phyloP scores from a whole-genome alignment of 2,329 filamentous ascomycete species.

The Ambrosiella xylebori region DNA sequence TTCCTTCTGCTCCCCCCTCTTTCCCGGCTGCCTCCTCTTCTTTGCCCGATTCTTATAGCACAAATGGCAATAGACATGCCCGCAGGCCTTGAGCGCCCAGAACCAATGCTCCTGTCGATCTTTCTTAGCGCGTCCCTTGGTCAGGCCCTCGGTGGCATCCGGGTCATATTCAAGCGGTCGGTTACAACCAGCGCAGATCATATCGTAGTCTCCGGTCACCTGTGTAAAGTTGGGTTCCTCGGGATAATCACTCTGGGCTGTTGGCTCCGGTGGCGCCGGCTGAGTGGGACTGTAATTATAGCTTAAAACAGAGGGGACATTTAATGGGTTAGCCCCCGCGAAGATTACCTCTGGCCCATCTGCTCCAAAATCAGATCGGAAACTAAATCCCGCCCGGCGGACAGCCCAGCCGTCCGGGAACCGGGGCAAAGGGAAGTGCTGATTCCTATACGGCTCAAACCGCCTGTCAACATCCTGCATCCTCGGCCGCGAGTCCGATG shows the following conservation, averaged over 20 bases:
- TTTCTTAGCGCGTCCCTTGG: conserved; percentile 26
- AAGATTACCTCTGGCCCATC: too few species aligned
- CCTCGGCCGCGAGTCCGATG: too few species aligned
- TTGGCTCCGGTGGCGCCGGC: too few species aligned
- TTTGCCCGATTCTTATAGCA: conserved; percentile 41
- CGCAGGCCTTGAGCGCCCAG: conserved; percentile 80
- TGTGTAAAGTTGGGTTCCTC: conserved; percentile 65
- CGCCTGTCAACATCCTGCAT: too few species aligned
- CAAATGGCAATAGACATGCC: conserved; percentile 60
- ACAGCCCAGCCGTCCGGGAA: too few species aligned
- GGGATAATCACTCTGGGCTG: conserved; percentile 27
- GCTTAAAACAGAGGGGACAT: too few species aligned
- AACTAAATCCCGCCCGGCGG: too few species aligned
- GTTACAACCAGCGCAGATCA: conserved; percentile 75
- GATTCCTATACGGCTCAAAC: too few species aligned
- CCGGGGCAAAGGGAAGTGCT: too few species aligned
- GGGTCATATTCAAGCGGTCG: conserved; percentile 66
- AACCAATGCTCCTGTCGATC: conserved; percentile 60
- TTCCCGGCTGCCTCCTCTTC: conserved; percentile 12
- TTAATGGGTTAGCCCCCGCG: too few species aligned
- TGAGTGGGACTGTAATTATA: too few species aligned
- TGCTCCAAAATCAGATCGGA: too few species aligned
- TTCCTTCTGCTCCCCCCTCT: background rate
- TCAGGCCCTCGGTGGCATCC: conserved; percentile 12
- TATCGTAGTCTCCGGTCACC: conserved; percentile 51